Evolutionary conservation across 352 stramenopile species (phyloP).

Genomic region (Globisporangium alternatum): DNA sequence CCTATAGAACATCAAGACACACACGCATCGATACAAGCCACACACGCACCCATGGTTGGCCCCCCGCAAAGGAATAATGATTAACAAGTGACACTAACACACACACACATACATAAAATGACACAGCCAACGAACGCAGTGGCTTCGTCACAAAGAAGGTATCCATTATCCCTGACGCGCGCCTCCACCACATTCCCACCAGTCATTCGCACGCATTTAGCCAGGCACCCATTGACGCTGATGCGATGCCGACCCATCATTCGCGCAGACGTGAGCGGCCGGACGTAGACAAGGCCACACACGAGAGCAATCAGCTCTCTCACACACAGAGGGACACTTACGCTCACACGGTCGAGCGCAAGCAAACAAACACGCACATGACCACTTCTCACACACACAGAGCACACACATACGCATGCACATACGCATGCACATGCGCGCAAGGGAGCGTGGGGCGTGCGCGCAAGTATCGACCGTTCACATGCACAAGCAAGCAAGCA

Average conservation of each 20-base stretch:
- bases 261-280: background rate
- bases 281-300: background rate
- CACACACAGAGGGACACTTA: background rate
- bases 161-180: background rate
- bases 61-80: slow-evolving; percentile 2
- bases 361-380: background rate
- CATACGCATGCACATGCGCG: background rate
- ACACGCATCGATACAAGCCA: slow-evolving; percentile 13
- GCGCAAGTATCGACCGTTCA: background rate
- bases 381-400: background rate
- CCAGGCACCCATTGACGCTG: background rate
- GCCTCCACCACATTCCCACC: slow-evolving; percentile 1
- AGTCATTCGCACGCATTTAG: background rate
- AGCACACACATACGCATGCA: background rate
- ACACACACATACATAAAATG: background rate
- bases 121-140: too few species aligned
- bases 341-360: background rate
- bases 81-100: slow-evolving; percentile 1
- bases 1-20: background rate
- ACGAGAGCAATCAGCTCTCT: too few species aligned
- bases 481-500: slow-evolving; percentile 1
- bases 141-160: background rate
- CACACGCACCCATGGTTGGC: slow-evolving; percentile 11
- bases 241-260: slow-evolving; percentile 1
- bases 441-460: slow-evolving; percentile 2